Evolutionary conservation across 805 yeast species (phyloP), one percentile per base, ranked within the genome.

Genomic region (Nakazawaea pomicola): DNA sequence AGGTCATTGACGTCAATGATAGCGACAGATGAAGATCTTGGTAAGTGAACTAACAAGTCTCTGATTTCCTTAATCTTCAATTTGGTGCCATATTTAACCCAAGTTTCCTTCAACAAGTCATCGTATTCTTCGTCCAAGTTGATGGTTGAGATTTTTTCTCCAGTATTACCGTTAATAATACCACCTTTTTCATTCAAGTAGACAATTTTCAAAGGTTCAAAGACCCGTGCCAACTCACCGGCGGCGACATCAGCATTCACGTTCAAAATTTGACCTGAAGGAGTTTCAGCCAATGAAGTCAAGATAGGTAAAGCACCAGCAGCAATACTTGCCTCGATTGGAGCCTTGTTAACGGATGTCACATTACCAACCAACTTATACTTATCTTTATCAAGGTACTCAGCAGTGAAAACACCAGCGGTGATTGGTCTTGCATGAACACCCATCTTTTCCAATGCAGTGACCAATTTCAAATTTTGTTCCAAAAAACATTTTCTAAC

Each of bases 221-320:
- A 86, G 39, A 87, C 96, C 57, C 97, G 77, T 18, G 99, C 97
- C 50, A 93, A 74, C 65, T 93, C 98, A 54, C 97, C 95, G 34
- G 99, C 99, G 32, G 98, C 99, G 39, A 93, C 96, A 59, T 93
- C 99, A 6, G 99, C 99, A 59, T 93, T 93, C 46, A 93, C 98
- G 55, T 93, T 93, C 60, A 93, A 74, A 61, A 93, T 84, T 69
- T 93, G 99, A 25, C 99, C 99, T 2, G 93, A 86, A 14, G 93
- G 76, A 15, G 98, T 93, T 66, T 93, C 99, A 7, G 99, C 99
- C 53, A 93, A 67, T 1, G 98, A 91, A 1, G 99, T 93, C 58
- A 93, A 75, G 50, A 93, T 90, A 21, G 99, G 99, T 56, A 93
- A 72, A 41, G 96, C 95, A 40, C 99, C 99, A 7, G 96, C 96